A percentile compares a stretch with the other conserved stretches of the same genome.
Conservation (phyloP, 257 asterid species). For the Datura wrightii region DNA sequence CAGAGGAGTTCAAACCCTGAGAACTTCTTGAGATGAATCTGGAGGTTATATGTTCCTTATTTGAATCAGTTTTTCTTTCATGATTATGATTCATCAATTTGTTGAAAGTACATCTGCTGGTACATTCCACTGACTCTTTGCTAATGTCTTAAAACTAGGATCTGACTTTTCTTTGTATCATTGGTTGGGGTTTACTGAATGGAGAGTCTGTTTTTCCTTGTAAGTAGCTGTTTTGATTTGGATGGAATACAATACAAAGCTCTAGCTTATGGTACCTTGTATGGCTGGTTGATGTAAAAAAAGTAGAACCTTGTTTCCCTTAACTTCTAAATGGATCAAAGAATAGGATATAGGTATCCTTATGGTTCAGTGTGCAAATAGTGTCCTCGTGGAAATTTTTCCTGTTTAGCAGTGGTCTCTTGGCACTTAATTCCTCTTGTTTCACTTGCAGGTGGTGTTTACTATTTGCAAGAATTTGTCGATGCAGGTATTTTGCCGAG, state of each 20-base stretch:
- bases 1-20: constrained; percentile 4
- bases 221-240: constrained; percentile 2
- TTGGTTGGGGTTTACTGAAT: constrained; percentile 25
- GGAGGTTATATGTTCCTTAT: constrained; percentile 13
- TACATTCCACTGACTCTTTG: neutral
- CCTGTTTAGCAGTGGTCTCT: neutral
- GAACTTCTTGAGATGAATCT: constrained; percentile 11
- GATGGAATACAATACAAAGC: constrained; percentile 16
- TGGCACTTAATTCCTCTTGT: constrained; percentile 22
- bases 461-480: constrained; percentile 13
- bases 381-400: neutral
- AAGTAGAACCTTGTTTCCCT: neutral
- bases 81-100: constrained; percentile 28
- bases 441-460: constrained; percentile 27
- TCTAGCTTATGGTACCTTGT: neutral
- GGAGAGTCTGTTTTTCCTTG: neutral
- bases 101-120: constrained; percentile 9
- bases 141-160: constrained; percentile 9
- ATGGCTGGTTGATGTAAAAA: neutral
- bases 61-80: neutral
- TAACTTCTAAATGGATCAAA: neutral
- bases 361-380: constrained; percentile 22
- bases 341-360: neutral
- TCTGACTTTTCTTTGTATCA: constrained; percentile 1
- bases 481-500: neutral